Evolutionary conservation across 352 stramenopile genomes (phyloP).

Genomic region (Thraustotheca clavata): DNA sequence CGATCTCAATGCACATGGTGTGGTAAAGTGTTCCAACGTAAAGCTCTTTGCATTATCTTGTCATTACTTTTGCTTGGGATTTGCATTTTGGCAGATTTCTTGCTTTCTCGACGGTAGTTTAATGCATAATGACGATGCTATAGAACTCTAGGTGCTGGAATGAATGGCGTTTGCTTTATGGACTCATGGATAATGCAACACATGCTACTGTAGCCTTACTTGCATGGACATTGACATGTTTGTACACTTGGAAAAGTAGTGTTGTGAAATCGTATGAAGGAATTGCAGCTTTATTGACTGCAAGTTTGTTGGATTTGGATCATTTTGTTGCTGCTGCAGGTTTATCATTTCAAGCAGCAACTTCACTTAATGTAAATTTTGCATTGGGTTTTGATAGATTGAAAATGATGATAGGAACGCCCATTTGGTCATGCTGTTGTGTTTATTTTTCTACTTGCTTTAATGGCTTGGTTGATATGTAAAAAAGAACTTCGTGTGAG

Average conservation of each 20-base stretch:
- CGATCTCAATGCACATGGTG: background rate
- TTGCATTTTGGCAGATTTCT: conserved; percentile 4
- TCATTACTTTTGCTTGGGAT: background rate
- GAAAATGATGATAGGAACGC: background rate
- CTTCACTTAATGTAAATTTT: background rate
- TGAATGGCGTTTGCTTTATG: conserved; percentile 7
- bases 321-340: conserved; percentile 12
- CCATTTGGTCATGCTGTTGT: conserved; percentile 11
- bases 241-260: background rate
- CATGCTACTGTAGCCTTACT: conserved; percentile 14
- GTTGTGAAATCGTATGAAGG: background rate
- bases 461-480: background rate
- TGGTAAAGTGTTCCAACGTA: too few relatives aligned
- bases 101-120: conserved; percentile 11
- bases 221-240: background rate
- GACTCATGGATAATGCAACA: conserved; percentile 17
- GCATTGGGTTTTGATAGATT: background rate
- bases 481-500: background rate
- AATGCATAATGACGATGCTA: background rate
- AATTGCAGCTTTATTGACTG: background rate
- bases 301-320: conserved; percentile 5
- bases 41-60: too few relatives aligned
- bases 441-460: background rate
- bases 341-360: conserved; percentile 6
- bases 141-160: background rate